Evolutionary conservation across 2,329 filamentous ascomycete genomes (phyloP).

Genomic region (Chaetoscypha palmicola): DNA sequence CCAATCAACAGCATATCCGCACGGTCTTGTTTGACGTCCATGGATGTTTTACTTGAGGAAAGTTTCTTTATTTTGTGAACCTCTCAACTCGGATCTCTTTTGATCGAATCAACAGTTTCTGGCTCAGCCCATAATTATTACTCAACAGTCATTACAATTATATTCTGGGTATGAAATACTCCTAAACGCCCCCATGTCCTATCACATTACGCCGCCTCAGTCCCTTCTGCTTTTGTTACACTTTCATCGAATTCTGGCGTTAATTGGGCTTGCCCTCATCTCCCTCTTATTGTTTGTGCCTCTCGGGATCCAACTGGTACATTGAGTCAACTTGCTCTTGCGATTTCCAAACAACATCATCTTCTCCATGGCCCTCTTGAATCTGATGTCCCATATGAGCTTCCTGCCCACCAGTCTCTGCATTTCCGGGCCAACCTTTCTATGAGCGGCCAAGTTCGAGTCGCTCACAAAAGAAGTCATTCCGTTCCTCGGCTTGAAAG

Average conservation of each 20-base stretch:
- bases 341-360: constrained; percentile 14
- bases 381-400: constrained; percentile 31
- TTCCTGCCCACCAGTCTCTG: constrained; percentile 30
- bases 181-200: no score
- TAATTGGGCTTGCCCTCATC: constrained; percentile 10
- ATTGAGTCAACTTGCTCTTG: constrained; percentile 8
- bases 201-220: no score
- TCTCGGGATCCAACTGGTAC: constrained; percentile 11
- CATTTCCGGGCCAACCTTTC: constrained; percentile 47
- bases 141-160: no score
- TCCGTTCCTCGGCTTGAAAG: constrained; percentile 20
- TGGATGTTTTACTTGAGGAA: no score
- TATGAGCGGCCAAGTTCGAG: constrained; percentile 85
- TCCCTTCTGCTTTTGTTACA: no score
- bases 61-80: no score
- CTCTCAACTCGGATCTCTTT: no score
- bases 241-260: constrained; percentile 7
- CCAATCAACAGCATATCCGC: no score
- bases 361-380: constrained; percentile 23
- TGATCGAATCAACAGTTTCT: no score
- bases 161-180: no score
- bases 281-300: constrained; percentile 11
- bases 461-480: constrained; percentile 79
- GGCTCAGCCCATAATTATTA: no score
- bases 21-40: no score